Evolutionary conservation across 352 stramenopile genomes (phyloP), one percentile per base, ranked within the genome.

Genomic region (Lagenidium sp.): DNA sequence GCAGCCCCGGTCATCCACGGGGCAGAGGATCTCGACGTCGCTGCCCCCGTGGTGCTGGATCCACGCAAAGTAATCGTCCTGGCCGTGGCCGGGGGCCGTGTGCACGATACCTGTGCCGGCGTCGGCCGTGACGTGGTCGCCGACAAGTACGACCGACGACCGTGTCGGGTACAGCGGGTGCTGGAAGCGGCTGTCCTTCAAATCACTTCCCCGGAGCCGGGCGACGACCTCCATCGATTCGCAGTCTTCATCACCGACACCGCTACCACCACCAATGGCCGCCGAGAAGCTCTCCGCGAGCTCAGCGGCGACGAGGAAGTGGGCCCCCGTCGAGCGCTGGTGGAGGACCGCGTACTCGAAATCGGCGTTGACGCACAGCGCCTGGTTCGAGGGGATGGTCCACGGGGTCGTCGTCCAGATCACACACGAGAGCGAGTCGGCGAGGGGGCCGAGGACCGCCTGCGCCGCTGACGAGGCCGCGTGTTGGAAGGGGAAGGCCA

Each of bases 341-440:
- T 63, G 40, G 7, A 98, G 84, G n/a, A 98, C 59, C 6, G 81
- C 89, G 62, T 99, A 99, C 41, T 85, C 66, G 36, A 98, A 64
- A 11, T 95, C 63, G 2, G 78, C 76, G 54, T 98, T 97, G n/a
- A 99, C 83, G 47, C 92, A 96, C 18, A 99, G 68, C n/a, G 92
- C 95, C 57, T 98, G 69, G 61, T 99, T 99, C 11, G 95, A 89
- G 21, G 95, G 96, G 45, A 99, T 96, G 18, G 96, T 99, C 96
- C 96, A 99, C 5, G 96, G 96, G 44, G 96, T 99, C 5, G 96
- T 99, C 5, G 96, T 99, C 95, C 96, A 99, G 44, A 99, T 88
- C 25, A 89, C 77, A 4, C 71, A 73, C 11, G 59, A 56, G n/a
- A 92, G 47, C 15, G 69, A 58, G 19, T 70, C 47, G 20, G 24